phyloP scores from a whole-genome alignment of 1,139 yeast species.

The Magnusiomyces tetraspermus region DNA sequence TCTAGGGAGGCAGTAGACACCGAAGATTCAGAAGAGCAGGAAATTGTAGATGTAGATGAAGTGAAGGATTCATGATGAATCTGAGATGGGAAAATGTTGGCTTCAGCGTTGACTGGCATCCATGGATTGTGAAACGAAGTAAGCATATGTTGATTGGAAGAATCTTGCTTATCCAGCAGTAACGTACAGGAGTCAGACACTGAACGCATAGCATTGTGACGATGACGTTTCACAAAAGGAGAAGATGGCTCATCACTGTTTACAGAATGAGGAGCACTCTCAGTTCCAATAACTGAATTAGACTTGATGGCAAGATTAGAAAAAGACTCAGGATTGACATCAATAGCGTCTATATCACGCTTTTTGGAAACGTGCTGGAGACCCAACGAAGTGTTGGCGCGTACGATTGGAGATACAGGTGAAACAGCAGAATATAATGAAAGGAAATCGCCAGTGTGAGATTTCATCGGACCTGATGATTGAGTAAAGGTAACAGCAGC shows the following conservation, averaged over 20 bases:
- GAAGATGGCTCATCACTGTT: too few relatives aligned
- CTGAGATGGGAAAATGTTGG: slow-evolving; percentile 5
- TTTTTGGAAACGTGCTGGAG: not conserved
- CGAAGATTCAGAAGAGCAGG: too few relatives aligned
- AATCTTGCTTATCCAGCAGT: slow-evolving; percentile 7
- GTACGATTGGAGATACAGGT: slow-evolving; percentile 4
- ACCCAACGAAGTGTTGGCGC: slow-evolving; percentile 5
- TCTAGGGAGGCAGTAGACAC: not conserved
- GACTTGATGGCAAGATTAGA: too few relatives aligned
- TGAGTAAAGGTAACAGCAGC: too few relatives aligned
- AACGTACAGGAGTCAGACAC: not conserved
- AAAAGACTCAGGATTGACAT: not conserved
- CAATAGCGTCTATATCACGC: too few relatives aligned
- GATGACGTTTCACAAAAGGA: slow-evolving; percentile 3
- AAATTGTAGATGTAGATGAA: too few relatives aligned
- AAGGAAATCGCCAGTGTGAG: not conserved
- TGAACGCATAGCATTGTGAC: not conserved
- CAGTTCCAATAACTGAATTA: not conserved
- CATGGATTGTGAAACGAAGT: slow-evolving; percentile 12
- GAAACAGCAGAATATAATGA: too few relatives aligned
- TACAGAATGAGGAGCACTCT: too few relatives aligned
- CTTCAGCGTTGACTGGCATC: slow-evolving; percentile 10
- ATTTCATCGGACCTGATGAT: not conserved
- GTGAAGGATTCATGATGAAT: not conserved
- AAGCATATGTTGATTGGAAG: too few relatives aligned